Evolutionary conservation across 2,329 filamentous ascomycete genomes (phyloP).

Genomic region (Chaetomiaceae sp.): DNA sequence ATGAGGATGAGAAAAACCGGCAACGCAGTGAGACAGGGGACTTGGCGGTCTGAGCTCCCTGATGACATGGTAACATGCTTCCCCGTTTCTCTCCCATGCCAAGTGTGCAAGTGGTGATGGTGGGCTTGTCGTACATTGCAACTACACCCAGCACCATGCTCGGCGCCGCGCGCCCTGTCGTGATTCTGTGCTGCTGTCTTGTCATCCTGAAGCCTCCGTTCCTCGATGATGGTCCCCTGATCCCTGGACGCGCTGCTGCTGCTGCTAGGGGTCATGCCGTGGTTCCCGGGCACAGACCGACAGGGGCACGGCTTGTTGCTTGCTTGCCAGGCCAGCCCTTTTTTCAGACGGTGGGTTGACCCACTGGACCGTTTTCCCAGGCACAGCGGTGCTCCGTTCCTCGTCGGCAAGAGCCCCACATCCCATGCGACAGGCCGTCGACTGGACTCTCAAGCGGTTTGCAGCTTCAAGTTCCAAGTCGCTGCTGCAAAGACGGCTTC

Average conservation of each 20-base stretch:
- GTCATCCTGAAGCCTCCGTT: neutral
- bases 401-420: slow-evolving; percentile 2
- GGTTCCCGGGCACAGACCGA: neutral
- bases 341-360: neutral
- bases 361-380: slow-evolving; percentile 13
- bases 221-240: slow-evolving; percentile 1
- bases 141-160: too few species aligned
- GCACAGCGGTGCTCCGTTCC: slow-evolving; percentile 13
- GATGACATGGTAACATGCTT: neutral
- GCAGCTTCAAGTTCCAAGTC: too few species aligned
- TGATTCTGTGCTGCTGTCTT: slow-evolving; percentile 1
- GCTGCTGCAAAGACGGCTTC: neutral
- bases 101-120: neutral
- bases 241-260: neutral
- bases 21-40: slow-evolving; percentile 15
- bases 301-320: too few species aligned
- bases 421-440: too few species aligned
- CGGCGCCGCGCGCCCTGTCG: neutral
- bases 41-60: slow-evolving; percentile 22
- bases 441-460: too few species aligned
- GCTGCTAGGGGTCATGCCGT: neutral
- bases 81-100: neutral
- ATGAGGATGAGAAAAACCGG: slow-evolving; percentile 16
- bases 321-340: too few species aligned
- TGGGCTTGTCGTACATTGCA: too few species aligned